These are phyloP conservation scores for Boletus rubropictus DNA, from an alignment of 768 basidiomycete species.

Conservation along the genomic window DNA sequence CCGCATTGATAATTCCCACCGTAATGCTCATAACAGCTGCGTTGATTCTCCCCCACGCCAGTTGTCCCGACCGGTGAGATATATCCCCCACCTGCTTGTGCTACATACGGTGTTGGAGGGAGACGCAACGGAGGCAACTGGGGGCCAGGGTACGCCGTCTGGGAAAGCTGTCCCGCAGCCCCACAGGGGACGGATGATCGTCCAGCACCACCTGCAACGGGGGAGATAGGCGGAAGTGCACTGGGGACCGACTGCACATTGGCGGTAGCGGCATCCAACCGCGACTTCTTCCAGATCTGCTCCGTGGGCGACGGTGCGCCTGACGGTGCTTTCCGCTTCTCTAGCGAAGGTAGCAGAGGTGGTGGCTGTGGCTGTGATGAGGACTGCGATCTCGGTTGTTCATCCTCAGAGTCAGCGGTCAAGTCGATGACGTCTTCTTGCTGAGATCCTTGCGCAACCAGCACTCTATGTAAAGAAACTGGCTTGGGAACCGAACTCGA, in stretches of 20 bases:
- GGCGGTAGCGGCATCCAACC: constrained; percentile 26
- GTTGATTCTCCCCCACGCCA: constrained; percentile 17
- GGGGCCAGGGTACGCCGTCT: constrained; percentile 18
- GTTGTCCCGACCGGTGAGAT: constrained; percentile 17
- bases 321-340: constrained; percentile 55
- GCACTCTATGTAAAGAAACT: constrained; percentile 15
- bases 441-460: constrained; percentile 27
- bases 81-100: constrained; percentile 17
- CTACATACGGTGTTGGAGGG: constrained; percentile 16
- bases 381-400: constrained; percentile 37
- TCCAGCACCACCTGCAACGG: constrained; percentile 7
- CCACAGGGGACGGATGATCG: constrained; percentile 14
- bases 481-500: constrained; percentile 31
- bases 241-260: constrained; percentile 8
- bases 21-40: constrained; percentile 23
- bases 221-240: constrained; percentile 25
- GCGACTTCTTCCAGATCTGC: constrained; percentile 69
- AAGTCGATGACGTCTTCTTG: constrained; percentile 71
- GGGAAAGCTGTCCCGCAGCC: constrained; percentile 12
- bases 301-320: constrained; percentile 53
- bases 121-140: constrained; percentile 28
- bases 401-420: constrained; percentile 76
- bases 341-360: constrained; percentile 28
- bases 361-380: constrained; percentile 29
- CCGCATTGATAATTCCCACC: constrained; percentile 21